These are phyloP conservation scores for Barnettozyma californica DNA, from an alignment of 805 yeast genomes.

Conservation along the genomic window DNA sequence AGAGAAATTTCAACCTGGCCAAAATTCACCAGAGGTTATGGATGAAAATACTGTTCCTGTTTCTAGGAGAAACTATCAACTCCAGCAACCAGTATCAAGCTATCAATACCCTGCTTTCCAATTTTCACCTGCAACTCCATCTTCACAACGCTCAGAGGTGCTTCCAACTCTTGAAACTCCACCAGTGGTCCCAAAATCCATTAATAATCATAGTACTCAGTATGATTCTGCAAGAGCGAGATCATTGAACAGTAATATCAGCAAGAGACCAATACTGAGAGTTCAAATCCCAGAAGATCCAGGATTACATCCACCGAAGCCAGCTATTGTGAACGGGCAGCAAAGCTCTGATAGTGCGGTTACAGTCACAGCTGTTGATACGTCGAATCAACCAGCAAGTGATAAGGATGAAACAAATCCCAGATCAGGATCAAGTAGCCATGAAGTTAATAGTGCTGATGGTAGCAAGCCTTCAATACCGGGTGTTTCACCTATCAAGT, in stretches of 20 bases:
- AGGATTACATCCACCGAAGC: slow-evolving; percentile 1
- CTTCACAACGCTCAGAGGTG: slow-evolving; percentile 7
- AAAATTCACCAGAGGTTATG: neutral
- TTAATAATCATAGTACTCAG: neutral
- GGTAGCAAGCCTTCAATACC: slow-evolving; percentile 11
- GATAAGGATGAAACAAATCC: slow-evolving; percentile 10
- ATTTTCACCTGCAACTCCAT: slow-evolving; percentile 13
- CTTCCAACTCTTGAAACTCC: slow-evolving; percentile 5
- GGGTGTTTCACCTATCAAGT: slow-evolving; percentile 14
- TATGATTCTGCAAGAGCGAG: slow-evolving; percentile 18
- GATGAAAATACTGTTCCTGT: slow-evolving; percentile 5
- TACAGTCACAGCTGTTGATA: slow-evolving; percentile 16
- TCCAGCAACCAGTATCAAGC: neutral
- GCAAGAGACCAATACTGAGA: slow-evolving; percentile 23
- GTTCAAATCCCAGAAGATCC: slow-evolving; percentile 23
- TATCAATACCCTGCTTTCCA: slow-evolving; percentile 8
- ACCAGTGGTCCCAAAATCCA: slow-evolving; percentile 7
- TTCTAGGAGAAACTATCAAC: slow-evolving; percentile 2
- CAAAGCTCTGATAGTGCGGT: slow-evolving; percentile 11
- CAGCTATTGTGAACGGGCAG: neutral
- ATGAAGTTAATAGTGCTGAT: slow-evolving; percentile 9
- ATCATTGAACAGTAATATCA: slow-evolving; percentile 19
- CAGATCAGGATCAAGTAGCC: slow-evolving; percentile 8
- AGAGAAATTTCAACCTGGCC: slow-evolving; percentile 1
- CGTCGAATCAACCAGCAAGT: slow-evolving; percentile 5